Evolutionary conservation across 768 basidiomycete genomes (phyloP), one percentile per base, ranked within the genome.

Genomic region (Suillus subaureus): DNA sequence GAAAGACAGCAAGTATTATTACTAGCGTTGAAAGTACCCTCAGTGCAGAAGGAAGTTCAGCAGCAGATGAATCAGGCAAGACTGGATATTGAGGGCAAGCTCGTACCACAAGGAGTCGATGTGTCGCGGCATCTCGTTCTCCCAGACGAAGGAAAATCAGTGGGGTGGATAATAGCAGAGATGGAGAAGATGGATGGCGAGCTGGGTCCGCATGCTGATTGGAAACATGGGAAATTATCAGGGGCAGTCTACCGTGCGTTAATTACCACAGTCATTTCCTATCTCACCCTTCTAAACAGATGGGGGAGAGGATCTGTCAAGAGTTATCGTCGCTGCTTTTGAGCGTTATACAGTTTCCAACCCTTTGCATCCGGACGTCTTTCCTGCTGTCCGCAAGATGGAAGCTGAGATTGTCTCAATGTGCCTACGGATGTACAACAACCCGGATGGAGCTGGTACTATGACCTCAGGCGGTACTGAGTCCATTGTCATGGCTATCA

Each of bases 401-500:
- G 97, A 99, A 72, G 93, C 95, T 18, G 96, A 98, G 72, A 86
- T 96, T 33, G 94, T 96, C 52, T 82, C 92, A 12, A 95, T 95
- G 91, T 92, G 89, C 67, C 81, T 97, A 56, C 84, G 85, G 64
- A 82, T 96, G 83, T 98, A 91, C 80, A 89, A 93, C 72, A 89
- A 90, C 68, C 91, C 94, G 1, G 79, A 85, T 58, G 94, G 94
- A 18, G 93, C 94, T 13, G 97, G 97, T 15, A 89, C 89, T 7
- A 98, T 96, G 77, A 99, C 97, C 1, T 91, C 91, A 0, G 97
- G 97, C 16, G 97, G 97, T 7, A 99, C 97, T 0, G 97, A 99
- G 75, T 93, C 92, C 26, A 98, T 99, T 70, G 81, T 99, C 58
- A 96, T 98, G 95, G 89, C 95, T 2, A 84, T 94, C 69, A 98